Conservation (phyloP, 1,284 basidiomycete species). For the Ustilago trichophora region DNA sequence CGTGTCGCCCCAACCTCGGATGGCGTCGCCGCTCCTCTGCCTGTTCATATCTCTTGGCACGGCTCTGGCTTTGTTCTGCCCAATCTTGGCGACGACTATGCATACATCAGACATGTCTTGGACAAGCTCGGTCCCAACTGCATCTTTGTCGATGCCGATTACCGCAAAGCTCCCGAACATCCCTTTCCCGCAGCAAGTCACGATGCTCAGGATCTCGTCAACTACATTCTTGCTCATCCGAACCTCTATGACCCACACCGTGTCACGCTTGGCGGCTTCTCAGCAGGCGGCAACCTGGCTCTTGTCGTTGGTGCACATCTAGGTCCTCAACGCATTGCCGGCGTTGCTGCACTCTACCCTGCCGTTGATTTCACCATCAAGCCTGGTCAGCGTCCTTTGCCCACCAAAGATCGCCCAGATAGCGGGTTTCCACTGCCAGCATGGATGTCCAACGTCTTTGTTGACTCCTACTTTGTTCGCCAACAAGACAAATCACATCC, state of each 20-base stretch:
- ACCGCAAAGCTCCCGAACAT: slow-evolving; percentile 61
- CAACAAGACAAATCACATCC: slow-evolving; percentile 36
- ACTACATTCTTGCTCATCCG: slow-evolving; percentile 36
- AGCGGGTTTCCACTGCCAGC: slow-evolving; percentile 48
- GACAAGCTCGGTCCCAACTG: slow-evolving; percentile 24
- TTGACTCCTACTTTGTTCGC: slow-evolving; percentile 46
- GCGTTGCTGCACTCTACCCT: slow-evolving; percentile 43
- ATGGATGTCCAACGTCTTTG: slow-evolving; percentile 46
- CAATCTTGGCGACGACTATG: slow-evolving; percentile 42
- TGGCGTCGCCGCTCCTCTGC: slow-evolving; percentile 15
- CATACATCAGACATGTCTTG: slow-evolving; percentile 15
- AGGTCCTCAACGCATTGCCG: slow-evolving; percentile 46
- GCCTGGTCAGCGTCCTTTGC: slow-evolving; percentile 12
- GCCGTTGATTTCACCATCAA: slow-evolving; percentile 46
- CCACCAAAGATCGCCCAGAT: slow-evolving; percentile 17
- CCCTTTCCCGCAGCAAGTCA: slow-evolving; percentile 54
- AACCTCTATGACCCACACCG: slow-evolving; percentile 32
- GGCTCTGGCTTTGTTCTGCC: slow-evolving; percentile 46
- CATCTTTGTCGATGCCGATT: slow-evolving; percentile 55
- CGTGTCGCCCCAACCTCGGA: slow-evolving; percentile 11
- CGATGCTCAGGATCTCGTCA: slow-evolving; percentile 47
- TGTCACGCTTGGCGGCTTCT: slow-evolving; percentile 56
- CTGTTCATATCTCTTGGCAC: slow-evolving; percentile 41
- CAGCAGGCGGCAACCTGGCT: slow-evolving; percentile 59
- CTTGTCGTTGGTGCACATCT: slow-evolving; percentile 36